A percentile compares a stretch with the other conserved stretches of the same genome.
Evolutionary conservation across 371 early-diverging fungal species (phyloP).

Genomic region (Mucor irregularis): DNA sequence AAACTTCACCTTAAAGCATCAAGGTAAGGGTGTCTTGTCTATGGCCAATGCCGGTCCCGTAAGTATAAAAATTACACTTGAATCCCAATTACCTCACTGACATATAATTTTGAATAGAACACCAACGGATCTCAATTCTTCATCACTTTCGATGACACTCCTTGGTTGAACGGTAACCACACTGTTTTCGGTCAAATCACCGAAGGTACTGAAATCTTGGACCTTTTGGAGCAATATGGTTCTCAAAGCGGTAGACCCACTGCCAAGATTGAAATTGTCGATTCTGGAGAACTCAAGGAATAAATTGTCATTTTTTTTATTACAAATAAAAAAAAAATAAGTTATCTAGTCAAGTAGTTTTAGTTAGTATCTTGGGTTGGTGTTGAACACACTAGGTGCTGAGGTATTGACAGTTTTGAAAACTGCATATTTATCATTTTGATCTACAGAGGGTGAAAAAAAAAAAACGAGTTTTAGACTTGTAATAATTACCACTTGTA

Average conservation of each 20-base stretch:
- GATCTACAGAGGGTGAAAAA: constrained; percentile 12
- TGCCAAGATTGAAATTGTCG: constrained; percentile 68
- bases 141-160: constrained; percentile 71
- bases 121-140: constrained; percentile 99
- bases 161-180: constrained; percentile 88
- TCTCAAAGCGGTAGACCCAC: constrained; percentile 67
- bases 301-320: constrained; percentile 16
- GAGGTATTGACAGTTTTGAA: constrained; percentile 36
- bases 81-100: background rate
- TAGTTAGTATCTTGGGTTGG: constrained; percentile 16
- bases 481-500: background rate
- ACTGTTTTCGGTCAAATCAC: constrained; percentile 91
- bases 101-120: no score
- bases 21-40: constrained; percentile 76
- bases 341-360: background rate
- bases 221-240: constrained; percentile 77
- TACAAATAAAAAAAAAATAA: background rate
- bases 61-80: constrained; percentile 16
- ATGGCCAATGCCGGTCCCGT: constrained; percentile 97
- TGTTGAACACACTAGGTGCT: constrained; percentile 42
- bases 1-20: constrained; percentile 93
- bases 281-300: constrained; percentile 79
- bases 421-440: constrained; percentile 45
- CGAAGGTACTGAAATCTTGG: constrained; percentile 81
- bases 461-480: background rate